Evolutionary conservation across 768 basidiomycete species (phyloP).

Genomic region (Tulasnella sp.): DNA sequence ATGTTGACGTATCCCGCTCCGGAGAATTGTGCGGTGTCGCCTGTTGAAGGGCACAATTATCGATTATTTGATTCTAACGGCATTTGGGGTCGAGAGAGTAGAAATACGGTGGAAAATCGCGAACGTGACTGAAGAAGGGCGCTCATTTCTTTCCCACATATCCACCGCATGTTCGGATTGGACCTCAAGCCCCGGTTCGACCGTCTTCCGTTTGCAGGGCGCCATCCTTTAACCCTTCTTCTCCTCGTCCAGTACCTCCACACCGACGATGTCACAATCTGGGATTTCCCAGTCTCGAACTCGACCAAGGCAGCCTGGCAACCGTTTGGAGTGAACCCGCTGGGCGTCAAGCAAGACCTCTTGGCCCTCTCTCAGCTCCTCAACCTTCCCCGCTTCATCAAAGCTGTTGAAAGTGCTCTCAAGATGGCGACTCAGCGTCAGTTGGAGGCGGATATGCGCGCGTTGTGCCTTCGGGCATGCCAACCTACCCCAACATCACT

Average conservation of each 20-base stretch:
- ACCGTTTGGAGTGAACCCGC: constrained; percentile 37
- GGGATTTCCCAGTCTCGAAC: constrained; percentile 63
- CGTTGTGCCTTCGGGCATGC: constrained; percentile 35
- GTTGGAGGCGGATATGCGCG: constrained; percentile 42
- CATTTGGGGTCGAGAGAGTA: too few relatives aligned
- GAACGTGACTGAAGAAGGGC: too few relatives aligned
- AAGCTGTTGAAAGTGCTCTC: constrained; percentile 51
- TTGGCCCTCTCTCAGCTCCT: constrained; percentile 49
- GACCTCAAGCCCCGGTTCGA: not conserved
- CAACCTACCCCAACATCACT: constrained; percentile 7
- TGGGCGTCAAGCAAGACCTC: constrained; percentile 56
- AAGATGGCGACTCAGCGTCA: constrained; percentile 48
- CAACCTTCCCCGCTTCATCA: constrained; percentile 46
- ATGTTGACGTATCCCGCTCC: not conserved
- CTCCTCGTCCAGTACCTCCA: constrained; percentile 80
- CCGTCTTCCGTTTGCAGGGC: constrained; percentile 43
- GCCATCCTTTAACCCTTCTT: constrained; percentile 57
- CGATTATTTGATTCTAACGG: too few relatives aligned
- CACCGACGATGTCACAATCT: constrained; percentile 72
- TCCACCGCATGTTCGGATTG: too few relatives aligned
- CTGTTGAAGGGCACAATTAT: not conserved
- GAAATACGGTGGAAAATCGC: too few relatives aligned
- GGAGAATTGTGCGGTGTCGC: not conserved
- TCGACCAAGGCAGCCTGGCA: constrained; percentile 38
- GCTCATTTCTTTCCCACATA: too few relatives aligned